Conservation (phyloP, 345 rosid species). For the Moringa oleifera region DNA sequence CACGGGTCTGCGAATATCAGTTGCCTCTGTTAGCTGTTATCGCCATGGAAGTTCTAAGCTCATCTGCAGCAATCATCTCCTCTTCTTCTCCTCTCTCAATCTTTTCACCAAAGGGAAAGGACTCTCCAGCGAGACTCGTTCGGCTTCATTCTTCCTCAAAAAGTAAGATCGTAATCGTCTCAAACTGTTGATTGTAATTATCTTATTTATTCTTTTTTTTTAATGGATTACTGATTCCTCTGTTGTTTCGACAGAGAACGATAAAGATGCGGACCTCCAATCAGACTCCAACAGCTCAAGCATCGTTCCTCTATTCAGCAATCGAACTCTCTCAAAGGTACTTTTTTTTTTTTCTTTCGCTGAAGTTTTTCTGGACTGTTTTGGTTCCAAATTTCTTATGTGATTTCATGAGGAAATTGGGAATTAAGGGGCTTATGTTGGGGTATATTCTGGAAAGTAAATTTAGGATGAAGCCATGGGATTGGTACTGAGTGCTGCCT, state of each 20-base stretch:
- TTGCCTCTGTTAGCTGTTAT: not conserved
- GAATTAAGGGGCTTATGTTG: not conserved
- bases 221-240: not conserved
- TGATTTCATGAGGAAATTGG: not conserved
- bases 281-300: conserved; percentile 47
- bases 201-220: not conserved
- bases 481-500: conserved; percentile 71
- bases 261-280: conserved; percentile 46
- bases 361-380: not conserved
- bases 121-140: conserved; percentile 30
- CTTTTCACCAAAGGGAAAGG: conserved; percentile 49
- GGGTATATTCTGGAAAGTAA: conserved; percentile 1
- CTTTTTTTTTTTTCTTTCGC: not conserved
- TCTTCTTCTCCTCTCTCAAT: conserved; percentile 45
- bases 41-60: conserved; percentile 61
- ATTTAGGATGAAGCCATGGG: conserved; percentile 83
- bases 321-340: conserved; percentile 58
- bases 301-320: conserved; percentile 57
- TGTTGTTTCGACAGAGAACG: conserved; percentile 31
- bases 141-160: conserved; percentile 43
- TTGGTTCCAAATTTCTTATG: not conserved
- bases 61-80: conserved; percentile 46
- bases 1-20: not conserved
- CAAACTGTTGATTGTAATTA: not conserved
- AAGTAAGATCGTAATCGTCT: conserved; percentile 29